Evolutionary conservation across 2,329 filamentous ascomycete genomes (phyloP).

Genomic region (Bisporella sp.): DNA sequence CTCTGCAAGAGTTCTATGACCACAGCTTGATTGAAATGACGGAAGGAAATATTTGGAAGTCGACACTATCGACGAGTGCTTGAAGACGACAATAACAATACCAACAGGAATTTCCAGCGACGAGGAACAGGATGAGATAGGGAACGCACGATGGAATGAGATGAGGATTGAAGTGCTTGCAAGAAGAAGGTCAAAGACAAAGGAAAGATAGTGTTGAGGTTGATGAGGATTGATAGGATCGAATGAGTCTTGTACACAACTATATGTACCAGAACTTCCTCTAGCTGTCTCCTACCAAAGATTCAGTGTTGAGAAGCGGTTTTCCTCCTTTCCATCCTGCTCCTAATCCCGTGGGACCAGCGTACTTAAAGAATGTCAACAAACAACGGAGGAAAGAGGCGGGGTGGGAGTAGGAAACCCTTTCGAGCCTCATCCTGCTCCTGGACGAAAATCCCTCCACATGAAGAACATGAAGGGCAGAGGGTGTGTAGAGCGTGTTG

Average conservation of each 20-base stretch:
- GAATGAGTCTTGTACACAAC: not conserved
- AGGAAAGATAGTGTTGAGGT: not conserved
- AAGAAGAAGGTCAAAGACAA: not conserved
- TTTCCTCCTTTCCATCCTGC: not conserved
- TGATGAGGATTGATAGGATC: constrained; percentile 1
- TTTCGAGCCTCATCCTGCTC: not conserved
- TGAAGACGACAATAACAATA: not conserved
- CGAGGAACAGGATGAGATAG: not conserved
- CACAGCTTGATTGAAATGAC: not conserved
- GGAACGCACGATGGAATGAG: not conserved
- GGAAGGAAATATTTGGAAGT: not conserved
- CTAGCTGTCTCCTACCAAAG: not conserved
- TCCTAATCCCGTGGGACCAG: not conserved
- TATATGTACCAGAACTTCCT: not conserved
- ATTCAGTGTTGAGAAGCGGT: not conserved
- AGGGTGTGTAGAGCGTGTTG: not conserved
- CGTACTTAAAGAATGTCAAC: not conserved
- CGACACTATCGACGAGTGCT: not conserved
- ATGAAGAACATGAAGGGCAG: not conserved
- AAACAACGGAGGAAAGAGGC: not conserved
- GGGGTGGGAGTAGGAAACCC: not conserved
- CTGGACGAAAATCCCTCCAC: not conserved
- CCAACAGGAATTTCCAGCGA: not conserved
- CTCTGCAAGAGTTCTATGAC: not conserved
- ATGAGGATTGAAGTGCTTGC: not conserved